Evolutionary conservation across 306 rosid species (phyloP), one percentile per base, ranked within the genome.

Genomic region (Pueraria montana): DNA sequence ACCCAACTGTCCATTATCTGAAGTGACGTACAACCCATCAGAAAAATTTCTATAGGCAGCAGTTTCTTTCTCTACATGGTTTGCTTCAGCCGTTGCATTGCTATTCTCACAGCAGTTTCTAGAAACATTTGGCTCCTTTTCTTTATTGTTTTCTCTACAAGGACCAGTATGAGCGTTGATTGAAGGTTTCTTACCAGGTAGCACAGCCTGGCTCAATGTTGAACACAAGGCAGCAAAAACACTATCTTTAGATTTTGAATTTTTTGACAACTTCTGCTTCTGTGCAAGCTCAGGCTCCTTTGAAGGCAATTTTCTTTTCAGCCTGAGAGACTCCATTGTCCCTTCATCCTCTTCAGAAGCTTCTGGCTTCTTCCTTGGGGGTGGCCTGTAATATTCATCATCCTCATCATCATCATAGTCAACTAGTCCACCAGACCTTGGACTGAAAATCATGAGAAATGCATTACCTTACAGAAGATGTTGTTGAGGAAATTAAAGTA

Each of bases 331-430:
- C 78, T 93, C 97, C 90, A 93, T 84, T 43, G 91, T 80, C 86
- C 86, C 94, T 81, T 96, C 98, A 81, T 89, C 97, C 79, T 93
- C 98, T 55, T 93, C 96, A 13, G 87, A 76, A 50, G 84, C 64
- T 20, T 83, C 93, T 10, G 89, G 85, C 69, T 88, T 93, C 87
- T 93, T 96, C 90, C 80, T 91, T 63, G 90, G 92, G 0, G 99
- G 98, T 82, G 98, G 99, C 58, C 68, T 90, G 84, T 96, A 93
- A 83, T 92, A 93, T 76, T 91, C 96, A 42, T 95, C 98, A 13
- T 95, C 98, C 84, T 95, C 98, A 38, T 95, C 99, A 18, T 95
- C 98, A 67, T 91, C 99, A 79, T 96, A 96, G 82, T 96, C 99
- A 66, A 96, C 98, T 72, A 96, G 90, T 84, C 94, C 97, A 77